Evolutionary conservation across 768 basidiomycete species (phyloP), one percentile per base, ranked within the genome.

Genomic region (Suillus cothurnatus): DNA sequence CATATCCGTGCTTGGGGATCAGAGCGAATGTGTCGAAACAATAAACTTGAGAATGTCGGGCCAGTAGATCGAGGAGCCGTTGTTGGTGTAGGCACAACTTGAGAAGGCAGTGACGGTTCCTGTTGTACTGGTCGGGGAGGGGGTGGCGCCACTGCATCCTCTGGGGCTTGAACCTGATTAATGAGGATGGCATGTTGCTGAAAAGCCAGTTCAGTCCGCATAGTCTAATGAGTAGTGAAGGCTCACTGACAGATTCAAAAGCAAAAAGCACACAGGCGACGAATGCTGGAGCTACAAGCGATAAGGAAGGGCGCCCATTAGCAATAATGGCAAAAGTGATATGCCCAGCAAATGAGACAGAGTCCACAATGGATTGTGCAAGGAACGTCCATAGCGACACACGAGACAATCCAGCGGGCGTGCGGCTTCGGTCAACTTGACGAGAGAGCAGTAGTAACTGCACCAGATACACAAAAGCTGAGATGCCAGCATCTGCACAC

Each of bases 251-350:
- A 45, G 92, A 89, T 80, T 95, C 91, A 66, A 93, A 88, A 14
- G 93, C 81, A 73, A 96, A 90, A 28, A 94, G 77, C 6, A 93
- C 80, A 63, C 91, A 91, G 14, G 92, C 89, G 31, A 96, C 71
- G 71, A 95, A 96, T 0, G 93, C 93, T 2, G 95, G 94, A 0
- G 91, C 90, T 47, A 95, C 82, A 31, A 95, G 81, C 1, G 93
- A 89, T 28, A 97, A 76, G 1, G 93, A 94, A 2, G 93, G 86
- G 36, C 88, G 80, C 50, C 94, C 94, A 66, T 95, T 91, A 3
- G 92, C 88, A 43, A 95, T 78, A 63, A 96, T 90, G 5, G 92
- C 93, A 64, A 97, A 90, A 0, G 94, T 95, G 62, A 95, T 88
- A 70, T 96, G 93, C 0, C 91, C 91, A 23, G 92, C 92, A 73